Percentiles rank a stretch among this genome's conserved stretches.
Conservation (phyloP, 1,284 basidiomycete species). For the Papiliotrema flavescens region DNA sequence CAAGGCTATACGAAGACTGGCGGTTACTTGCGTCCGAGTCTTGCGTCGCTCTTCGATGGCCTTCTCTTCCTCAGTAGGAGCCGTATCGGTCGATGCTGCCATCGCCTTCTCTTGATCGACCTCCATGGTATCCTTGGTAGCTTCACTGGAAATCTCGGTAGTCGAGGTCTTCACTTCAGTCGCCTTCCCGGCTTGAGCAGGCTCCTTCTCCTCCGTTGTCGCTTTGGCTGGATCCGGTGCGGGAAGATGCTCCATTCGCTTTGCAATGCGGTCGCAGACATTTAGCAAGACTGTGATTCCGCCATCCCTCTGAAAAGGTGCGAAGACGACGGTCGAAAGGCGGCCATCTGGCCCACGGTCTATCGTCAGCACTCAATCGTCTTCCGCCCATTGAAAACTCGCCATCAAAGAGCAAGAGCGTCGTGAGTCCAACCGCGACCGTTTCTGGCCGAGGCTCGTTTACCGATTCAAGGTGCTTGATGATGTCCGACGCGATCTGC, state of each 20-base stretch:
- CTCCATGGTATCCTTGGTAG: too few species aligned
- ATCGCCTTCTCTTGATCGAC: too few species aligned
- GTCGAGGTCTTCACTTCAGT: constrained; percentile 1
- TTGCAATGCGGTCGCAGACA: constrained; percentile 57
- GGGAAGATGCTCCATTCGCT: constrained; percentile 4
- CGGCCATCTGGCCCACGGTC: constrained; percentile 69
- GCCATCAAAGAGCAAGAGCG: constrained; percentile 80
- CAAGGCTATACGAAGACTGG: constrained; percentile 75
- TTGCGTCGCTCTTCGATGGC: not conserved
- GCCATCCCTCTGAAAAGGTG: constrained; percentile 67
- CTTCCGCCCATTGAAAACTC: constrained; percentile 26
- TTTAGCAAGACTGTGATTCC: constrained; percentile 69
- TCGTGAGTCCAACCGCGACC: constrained; percentile 70
- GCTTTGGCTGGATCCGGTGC: too few species aligned
- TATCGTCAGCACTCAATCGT: constrained; percentile 39
- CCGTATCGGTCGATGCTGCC: too few species aligned
- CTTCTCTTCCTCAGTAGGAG: not conserved
- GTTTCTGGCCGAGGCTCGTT: constrained; percentile 52
- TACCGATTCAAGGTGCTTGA: constrained; percentile 59
- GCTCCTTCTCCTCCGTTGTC: too few species aligned
- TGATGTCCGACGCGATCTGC: constrained; percentile 67
- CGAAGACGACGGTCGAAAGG: constrained; percentile 78
- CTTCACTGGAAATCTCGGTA: too few species aligned
- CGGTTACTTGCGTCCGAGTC: constrained; percentile 38
- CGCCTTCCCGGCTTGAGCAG: too few species aligned